Percentiles rank a stretch among this genome's conserved stretches.
These are phyloP conservation scores for Aspergillus carbonarius DNA, from an alignment of 2,329 filamentous ascomycete species.

Conservation along the genomic window DNA sequence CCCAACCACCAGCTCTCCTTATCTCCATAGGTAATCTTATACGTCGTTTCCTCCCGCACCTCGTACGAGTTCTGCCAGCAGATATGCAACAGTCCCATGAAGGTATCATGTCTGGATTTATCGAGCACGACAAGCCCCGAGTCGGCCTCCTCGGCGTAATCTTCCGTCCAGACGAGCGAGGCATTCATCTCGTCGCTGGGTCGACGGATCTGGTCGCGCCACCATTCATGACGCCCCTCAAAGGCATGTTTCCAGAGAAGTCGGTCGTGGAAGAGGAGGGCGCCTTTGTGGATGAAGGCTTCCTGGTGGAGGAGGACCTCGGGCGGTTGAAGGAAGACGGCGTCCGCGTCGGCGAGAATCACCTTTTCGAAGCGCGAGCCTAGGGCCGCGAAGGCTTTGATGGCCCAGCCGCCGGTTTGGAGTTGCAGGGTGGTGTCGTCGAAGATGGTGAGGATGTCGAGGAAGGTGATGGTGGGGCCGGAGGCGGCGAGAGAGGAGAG, in stretches of 20 bases:
- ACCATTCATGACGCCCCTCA: slow-evolving; percentile 1
- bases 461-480: slow-evolving; percentile 6
- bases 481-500: neutral
- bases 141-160: slow-evolving; percentile 12
- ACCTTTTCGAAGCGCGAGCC: slow-evolving; percentile 7
- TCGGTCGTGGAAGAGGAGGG: slow-evolving; percentile 8
- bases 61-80: slow-evolving; percentile 13
- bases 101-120: neutral
- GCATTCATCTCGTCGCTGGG: neutral
- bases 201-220: slow-evolving; percentile 1
- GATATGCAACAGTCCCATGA: slow-evolving; percentile 4
- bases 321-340: slow-evolving; percentile 7
- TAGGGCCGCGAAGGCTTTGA: slow-evolving; percentile 11
- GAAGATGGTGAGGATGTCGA: slow-evolving; percentile 9
- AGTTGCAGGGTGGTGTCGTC: slow-evolving; percentile 4
- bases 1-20: slow-evolving; percentile 15
- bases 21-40: slow-evolving; percentile 7
- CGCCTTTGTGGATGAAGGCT: neutral
- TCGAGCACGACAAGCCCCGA: slow-evolving; percentile 8
- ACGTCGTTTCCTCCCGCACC: slow-evolving; percentile 6
- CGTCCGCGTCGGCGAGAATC: slow-evolving; percentile 8
- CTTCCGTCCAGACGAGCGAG: slow-evolving; percentile 7
- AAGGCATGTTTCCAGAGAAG: slow-evolving; percentile 3
- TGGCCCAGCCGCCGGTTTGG: slow-evolving; percentile 6
- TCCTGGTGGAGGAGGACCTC: slow-evolving; percentile 8